phyloP scores from a whole-genome alignment of 1,139 yeast species.

The Lodderomyces theae region DNA sequence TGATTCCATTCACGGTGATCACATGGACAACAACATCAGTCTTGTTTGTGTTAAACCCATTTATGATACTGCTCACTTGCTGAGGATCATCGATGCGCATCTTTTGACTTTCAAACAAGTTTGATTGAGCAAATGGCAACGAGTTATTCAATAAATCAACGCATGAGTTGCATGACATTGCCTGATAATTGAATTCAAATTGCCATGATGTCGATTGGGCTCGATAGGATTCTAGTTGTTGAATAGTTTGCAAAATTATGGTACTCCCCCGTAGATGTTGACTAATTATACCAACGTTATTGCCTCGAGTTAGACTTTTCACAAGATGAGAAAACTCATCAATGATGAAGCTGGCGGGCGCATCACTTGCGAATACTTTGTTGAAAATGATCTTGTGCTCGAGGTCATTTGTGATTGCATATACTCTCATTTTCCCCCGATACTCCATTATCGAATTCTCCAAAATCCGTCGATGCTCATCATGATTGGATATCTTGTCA shows the following conservation, averaged over 20 bases:
- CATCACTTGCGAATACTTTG: constrained; percentile 19
- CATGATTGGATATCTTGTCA: constrained; percentile 22
- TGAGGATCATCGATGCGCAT: constrained; percentile 18
- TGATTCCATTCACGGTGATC: constrained; percentile 4
- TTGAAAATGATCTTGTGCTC: constrained; percentile 15
- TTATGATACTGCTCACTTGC: constrained; percentile 4
- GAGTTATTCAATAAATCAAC: constrained; percentile 8
- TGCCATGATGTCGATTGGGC: constrained; percentile 5
- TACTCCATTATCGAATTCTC: constrained; percentile 55
- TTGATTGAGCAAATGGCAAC: constrained; percentile 9
- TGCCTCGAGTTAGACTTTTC: constrained; percentile 17
- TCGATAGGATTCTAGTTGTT: not conserved
- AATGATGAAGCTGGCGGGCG: constrained; percentile 13
- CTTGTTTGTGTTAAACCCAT: not conserved
- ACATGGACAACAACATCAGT: constrained; percentile 5
- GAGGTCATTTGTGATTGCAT: constrained; percentile 17
- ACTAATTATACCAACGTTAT: constrained; percentile 20
- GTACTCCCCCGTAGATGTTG: constrained; percentile 9
- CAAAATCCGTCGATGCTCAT: constrained; percentile 35
- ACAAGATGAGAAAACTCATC: constrained; percentile 24
- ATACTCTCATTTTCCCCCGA: constrained; percentile 36
- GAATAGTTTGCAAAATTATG: constrained; percentile 4
- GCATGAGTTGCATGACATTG: constrained; percentile 5
- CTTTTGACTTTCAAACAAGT: constrained; percentile 17
- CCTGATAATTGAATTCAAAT: constrained; percentile 10